These are phyloP conservation scores for Komagataella pastoris DNA, from an alignment of 805 yeast genomes.

Conservation along the genomic window DNA sequence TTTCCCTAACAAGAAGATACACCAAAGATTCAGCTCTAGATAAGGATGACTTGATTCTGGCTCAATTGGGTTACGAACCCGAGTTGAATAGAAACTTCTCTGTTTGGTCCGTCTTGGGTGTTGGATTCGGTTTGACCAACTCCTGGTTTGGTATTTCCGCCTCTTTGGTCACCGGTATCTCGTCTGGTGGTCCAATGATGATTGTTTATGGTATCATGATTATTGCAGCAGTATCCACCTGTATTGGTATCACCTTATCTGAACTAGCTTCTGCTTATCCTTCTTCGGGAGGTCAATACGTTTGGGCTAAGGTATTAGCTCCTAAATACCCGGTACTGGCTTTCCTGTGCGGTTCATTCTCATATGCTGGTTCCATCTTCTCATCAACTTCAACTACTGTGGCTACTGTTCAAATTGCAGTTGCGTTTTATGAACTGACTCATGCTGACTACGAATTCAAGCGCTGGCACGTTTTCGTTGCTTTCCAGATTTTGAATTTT, in stretches of 20 bases:
- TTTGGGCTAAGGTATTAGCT: slow-evolving; percentile 43
- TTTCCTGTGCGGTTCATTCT: slow-evolving; percentile 47
- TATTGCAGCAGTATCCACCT: slow-evolving; percentile 29
- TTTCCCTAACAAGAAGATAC: neutral
- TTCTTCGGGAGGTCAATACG: slow-evolving; percentile 46
- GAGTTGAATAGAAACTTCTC: slow-evolving; percentile 24
- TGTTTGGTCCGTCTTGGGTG: slow-evolving; percentile 37
- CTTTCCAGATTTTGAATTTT: slow-evolving; percentile 30
- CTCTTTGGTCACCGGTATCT: slow-evolving; percentile 37
- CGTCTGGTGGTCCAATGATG: slow-evolving; percentile 45
- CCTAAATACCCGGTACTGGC: slow-evolving; percentile 37
- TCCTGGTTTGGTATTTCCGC: slow-evolving; percentile 53
- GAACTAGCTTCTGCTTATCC: slow-evolving; percentile 42
- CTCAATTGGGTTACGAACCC: slow-evolving; percentile 6
- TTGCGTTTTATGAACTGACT: slow-evolving; percentile 29
- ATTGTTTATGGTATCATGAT: slow-evolving; percentile 44
- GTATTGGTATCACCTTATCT: slow-evolving; percentile 36
- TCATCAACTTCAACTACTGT: slow-evolving; percentile 48
- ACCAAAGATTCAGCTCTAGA: neutral
- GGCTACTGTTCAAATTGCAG: slow-evolving; percentile 34
- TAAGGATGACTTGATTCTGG: slow-evolving; percentile 1
- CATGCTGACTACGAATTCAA: slow-evolving; percentile 20
- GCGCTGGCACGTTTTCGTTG: slow-evolving; percentile 43
- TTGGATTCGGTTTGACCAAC: slow-evolving; percentile 47
- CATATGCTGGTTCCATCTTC: slow-evolving; percentile 49